A percentile compares a stretch with the other conserved stretches of the same genome.
Evolutionary conservation across 768 basidiomycete genomes (phyloP).

Genomic region (Panaeolus papilionaceus): DNA sequence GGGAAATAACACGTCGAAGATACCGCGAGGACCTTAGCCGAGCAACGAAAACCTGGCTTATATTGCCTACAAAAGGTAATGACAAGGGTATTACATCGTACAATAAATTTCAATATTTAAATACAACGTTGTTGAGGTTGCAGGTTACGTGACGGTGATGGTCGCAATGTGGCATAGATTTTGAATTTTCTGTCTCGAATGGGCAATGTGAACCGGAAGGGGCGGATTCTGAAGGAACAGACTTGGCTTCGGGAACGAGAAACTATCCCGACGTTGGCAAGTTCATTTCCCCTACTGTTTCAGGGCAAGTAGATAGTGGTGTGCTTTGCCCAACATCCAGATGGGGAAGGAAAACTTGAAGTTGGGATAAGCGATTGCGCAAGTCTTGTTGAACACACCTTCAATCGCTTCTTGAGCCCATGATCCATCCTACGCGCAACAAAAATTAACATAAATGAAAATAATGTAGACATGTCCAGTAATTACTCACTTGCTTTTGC

Average conservation of each 20-base stretch:
- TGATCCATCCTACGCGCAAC: slow-evolving; percentile 74
- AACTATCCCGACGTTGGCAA: neutral
- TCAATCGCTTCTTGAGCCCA: slow-evolving; percentile 98
- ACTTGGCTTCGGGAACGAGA: neutral
- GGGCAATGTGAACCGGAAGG: neutral
- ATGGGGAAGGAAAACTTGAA: slow-evolving; percentile 97
- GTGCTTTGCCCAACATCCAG: slow-evolving; percentile 94
- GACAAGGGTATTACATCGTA: neutral
- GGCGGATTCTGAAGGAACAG: neutral
- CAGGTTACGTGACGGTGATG: neutral
- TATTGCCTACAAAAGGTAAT: slow-evolving; percentile 1
- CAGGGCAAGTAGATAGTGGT: slow-evolving; percentile 69
- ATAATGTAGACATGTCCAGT: slow-evolving; percentile 2
- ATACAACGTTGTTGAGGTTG: neutral
- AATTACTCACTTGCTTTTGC: slow-evolving; percentile 70
- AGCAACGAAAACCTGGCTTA: neutral
- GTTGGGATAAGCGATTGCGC: slow-evolving; percentile 84
- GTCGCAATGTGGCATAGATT: neutral
- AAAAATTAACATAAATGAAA: slow-evolving; percentile 5
- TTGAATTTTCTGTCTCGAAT: neutral
- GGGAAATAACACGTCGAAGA: neutral
- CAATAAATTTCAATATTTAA: neutral
- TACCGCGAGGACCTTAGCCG: neutral
- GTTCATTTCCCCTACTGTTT: slow-evolving; percentile 21
- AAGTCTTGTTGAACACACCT: slow-evolving; percentile 88